Conservation (phyloP, 306 rosid species). For the Pterocarpus santalinus region DNA sequence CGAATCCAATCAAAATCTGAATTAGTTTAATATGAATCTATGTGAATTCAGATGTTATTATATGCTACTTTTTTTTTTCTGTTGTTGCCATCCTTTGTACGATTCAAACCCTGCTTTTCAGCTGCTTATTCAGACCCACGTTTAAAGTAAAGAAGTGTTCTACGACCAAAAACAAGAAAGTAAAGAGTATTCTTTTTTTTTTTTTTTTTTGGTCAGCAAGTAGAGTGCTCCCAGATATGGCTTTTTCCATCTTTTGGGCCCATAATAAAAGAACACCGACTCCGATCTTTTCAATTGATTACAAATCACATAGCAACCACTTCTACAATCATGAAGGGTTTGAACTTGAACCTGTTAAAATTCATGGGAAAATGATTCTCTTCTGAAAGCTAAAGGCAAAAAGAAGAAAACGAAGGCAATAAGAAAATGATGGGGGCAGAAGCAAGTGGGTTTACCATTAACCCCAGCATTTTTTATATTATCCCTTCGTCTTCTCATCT, state of each 20-base stretch:
- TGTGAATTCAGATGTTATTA: neutral
- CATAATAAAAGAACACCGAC: neutral
- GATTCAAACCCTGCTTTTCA: neutral
- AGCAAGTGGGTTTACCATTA: conserved; percentile 31
- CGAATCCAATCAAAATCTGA: too few species aligned
- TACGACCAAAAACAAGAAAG: too few species aligned
- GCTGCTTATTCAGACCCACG: neutral
- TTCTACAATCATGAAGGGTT: conserved; percentile 1
- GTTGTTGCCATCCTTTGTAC: neutral
- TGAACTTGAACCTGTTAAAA: conserved; percentile 25
- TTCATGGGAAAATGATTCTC: conserved; percentile 33
- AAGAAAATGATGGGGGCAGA: neutral
- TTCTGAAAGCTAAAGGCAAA: conserved; percentile 22
- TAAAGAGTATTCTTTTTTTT: too few species aligned
- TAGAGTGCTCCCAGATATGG: neutral
- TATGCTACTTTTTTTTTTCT: neutral
- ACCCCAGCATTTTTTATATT: neutral
- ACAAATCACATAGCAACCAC: conserved; percentile 2
- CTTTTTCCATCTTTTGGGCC: conserved; percentile 31
- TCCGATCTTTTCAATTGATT: neutral
- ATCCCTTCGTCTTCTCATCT: neutral
- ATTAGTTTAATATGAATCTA: neutral
- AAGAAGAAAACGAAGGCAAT: neutral
- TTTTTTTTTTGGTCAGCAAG: too few species aligned
- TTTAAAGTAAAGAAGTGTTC: conserved; percentile 3